Evolutionary conservation across 768 basidiomycete species (phyloP).

Genomic region (Pleurotus tuoliensis): DNA sequence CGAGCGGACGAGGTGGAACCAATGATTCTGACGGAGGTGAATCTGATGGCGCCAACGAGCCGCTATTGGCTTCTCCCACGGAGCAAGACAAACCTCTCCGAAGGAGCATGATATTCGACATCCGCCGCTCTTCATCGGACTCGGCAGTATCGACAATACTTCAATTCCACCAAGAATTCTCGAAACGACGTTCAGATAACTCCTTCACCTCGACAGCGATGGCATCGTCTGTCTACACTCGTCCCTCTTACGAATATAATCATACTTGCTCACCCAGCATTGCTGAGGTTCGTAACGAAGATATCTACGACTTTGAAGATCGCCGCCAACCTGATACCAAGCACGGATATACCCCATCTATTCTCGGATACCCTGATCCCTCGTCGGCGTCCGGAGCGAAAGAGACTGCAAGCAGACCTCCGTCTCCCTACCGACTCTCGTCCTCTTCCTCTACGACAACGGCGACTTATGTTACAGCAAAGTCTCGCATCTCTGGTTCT

Average conservation of each 20-base stretch:
- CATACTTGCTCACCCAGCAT: not conserved
- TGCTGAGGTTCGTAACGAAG: too few species aligned
- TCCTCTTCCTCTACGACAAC: too few species aligned
- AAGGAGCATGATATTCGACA: not conserved
- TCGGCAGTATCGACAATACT: not conserved
- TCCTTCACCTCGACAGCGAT: not conserved
- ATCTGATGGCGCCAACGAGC: not conserved
- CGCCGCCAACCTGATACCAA: too few species aligned
- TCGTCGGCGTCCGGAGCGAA: too few species aligned
- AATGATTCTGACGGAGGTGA: not conserved
- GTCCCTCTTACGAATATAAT: not conserved
- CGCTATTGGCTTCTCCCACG: not conserved
- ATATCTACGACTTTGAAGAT: too few species aligned
- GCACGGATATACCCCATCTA: too few species aligned
- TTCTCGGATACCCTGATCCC: too few species aligned
- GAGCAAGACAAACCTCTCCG: not conserved
- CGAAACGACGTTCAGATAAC: not conserved
- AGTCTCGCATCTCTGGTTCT: too few species aligned
- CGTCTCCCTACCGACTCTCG: too few species aligned
- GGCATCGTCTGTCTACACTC: not conserved
- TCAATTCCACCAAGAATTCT: not conserved
- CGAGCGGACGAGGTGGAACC: not conserved
- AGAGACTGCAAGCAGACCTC: too few species aligned
- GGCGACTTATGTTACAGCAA: too few species aligned
- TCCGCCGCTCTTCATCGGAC: not conserved